These are phyloP conservation scores for Saccharomycopsis selenospora DNA, from an alignment of 805 yeast species.

Conservation along the genomic window DNA sequence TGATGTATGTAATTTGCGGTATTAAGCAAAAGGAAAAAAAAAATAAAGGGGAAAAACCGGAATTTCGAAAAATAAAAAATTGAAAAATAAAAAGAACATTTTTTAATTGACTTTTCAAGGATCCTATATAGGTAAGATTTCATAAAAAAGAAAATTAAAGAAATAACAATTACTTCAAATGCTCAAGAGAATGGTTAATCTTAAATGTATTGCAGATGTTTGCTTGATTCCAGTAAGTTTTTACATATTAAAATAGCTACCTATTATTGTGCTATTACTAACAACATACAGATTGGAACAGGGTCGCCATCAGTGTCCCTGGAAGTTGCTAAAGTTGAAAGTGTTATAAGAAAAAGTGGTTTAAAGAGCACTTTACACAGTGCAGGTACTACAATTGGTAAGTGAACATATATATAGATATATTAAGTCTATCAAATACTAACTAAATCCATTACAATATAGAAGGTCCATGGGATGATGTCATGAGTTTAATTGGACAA, in stretches of 20 bases:
- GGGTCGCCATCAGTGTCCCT: constrained; percentile 71
- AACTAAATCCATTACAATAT: too few species aligned
- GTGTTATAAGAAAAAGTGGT: constrained; percentile 52
- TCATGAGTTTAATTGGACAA: constrained; percentile 69
- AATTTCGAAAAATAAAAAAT: too few species aligned
- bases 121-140: neutral
- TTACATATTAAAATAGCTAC: neutral
- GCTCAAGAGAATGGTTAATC: constrained; percentile 32
- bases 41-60: too few species aligned
- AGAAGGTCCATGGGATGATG: constrained; percentile 91
- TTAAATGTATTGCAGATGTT: constrained; percentile 76
- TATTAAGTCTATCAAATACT: neutral
- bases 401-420: constrained; percentile 4
- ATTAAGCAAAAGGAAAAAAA: too few species aligned
- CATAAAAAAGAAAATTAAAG: neutral
- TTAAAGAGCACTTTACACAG: constrained; percentile 70
- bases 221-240: constrained; percentile 71
- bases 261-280: constrained; percentile 10
- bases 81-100: too few species aligned
- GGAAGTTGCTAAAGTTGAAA: constrained; percentile 66
- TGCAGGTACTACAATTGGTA: constrained; percentile 78
- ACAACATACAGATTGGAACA: constrained; percentile 58
- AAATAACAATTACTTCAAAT: too few species aligned
- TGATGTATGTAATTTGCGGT: too few species aligned
- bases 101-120: neutral